Evolutionary conservation across 805 yeast species (phyloP).

Genomic region (Candida xiaguanensis): DNA sequence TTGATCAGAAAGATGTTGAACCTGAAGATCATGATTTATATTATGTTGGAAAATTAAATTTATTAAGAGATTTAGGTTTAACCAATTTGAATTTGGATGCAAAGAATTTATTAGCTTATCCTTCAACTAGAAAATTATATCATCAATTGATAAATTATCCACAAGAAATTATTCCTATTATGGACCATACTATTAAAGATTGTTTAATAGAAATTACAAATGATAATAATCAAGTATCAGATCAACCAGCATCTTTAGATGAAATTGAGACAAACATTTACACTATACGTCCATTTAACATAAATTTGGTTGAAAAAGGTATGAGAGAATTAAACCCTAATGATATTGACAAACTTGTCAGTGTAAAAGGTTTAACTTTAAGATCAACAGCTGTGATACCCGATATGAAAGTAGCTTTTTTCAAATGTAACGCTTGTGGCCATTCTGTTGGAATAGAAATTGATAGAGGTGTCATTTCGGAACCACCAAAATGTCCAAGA

Average conservation of each 20-base stretch:
- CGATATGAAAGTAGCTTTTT: slow-evolving; percentile 96
- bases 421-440: slow-evolving; percentile 91
- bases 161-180: slow-evolving; percentile 93
- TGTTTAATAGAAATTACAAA: slow-evolving; percentile 72
- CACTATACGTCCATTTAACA: slow-evolving; percentile 86
- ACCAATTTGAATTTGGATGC: slow-evolving; percentile 85
- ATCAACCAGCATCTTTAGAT: slow-evolving; percentile 40
- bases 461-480: slow-evolving; percentile 91
- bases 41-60: slow-evolving; percentile 69
- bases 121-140: slow-evolving; percentile 68
- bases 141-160: slow-evolving; percentile 89
- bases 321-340: slow-evolving; percentile 92
- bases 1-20: slow-evolving; percentile 37
- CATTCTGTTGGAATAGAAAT: slow-evolving; percentile 90
- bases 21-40: slow-evolving; percentile 66
- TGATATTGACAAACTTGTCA: slow-evolving; percentile 89
- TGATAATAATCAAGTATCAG: slow-evolving; percentile 30
- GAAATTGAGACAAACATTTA: slow-evolving; percentile 79
- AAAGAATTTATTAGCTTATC: slow-evolving; percentile 69
- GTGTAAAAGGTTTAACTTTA: slow-evolving; percentile 85
- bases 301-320: slow-evolving; percentile 63
- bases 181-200: slow-evolving; percentile 95
- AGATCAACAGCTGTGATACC: slow-evolving; percentile 91
- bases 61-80: slow-evolving; percentile 74
- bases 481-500: slow-evolving; percentile 92